Evolutionary conservation across 192 early-diverging fungal genomes (phyloP).

Genomic region (Podila clonocystis): DNA sequence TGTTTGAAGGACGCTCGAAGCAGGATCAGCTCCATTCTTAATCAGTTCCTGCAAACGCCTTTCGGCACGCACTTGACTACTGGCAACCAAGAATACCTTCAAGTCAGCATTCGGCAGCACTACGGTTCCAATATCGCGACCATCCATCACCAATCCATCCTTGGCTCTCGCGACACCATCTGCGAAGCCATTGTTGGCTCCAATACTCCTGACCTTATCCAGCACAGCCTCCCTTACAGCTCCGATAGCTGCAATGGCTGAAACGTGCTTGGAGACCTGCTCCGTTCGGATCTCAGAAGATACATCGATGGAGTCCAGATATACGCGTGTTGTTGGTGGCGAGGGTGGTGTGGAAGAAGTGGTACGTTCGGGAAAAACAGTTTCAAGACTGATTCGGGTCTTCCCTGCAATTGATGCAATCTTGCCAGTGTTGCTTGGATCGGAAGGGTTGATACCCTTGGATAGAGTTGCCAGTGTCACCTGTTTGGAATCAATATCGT

Average conservation of each 20-base stretch:
- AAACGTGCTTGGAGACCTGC: constrained; percentile 64
- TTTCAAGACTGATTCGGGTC: constrained; percentile 5
- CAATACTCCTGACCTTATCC: constrained; percentile 65
- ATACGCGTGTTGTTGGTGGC: constrained; percentile 33
- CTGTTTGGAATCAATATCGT: constrained; percentile 15
- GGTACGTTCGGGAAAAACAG: neutral
- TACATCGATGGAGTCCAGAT: constrained; percentile 72
- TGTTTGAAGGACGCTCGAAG: constrained; percentile 18
- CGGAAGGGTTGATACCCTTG: constrained; percentile 49
- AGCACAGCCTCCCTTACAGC: constrained; percentile 63
- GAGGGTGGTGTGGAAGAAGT: neutral
- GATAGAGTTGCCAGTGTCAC: constrained; percentile 53
- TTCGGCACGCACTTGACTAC: constrained; percentile 70
- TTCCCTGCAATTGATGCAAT: constrained; percentile 47
- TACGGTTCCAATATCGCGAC: constrained; percentile 81
- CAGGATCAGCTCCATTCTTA: constrained; percentile 5
- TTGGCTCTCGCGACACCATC: neutral
- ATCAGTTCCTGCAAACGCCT: constrained; percentile 71
- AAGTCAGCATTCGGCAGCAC: constrained; percentile 81
- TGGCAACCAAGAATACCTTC: constrained; percentile 80
- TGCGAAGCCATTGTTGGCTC: constrained; percentile 27
- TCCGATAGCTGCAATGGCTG: constrained; percentile 68
- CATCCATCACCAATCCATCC: constrained; percentile 85
- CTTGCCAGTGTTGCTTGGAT: constrained; percentile 27
- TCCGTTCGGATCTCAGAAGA: constrained; percentile 67